phyloP scores from a whole-genome alignment of 805 yeast species.

The Saccharomycopsis sp. region DNA sequence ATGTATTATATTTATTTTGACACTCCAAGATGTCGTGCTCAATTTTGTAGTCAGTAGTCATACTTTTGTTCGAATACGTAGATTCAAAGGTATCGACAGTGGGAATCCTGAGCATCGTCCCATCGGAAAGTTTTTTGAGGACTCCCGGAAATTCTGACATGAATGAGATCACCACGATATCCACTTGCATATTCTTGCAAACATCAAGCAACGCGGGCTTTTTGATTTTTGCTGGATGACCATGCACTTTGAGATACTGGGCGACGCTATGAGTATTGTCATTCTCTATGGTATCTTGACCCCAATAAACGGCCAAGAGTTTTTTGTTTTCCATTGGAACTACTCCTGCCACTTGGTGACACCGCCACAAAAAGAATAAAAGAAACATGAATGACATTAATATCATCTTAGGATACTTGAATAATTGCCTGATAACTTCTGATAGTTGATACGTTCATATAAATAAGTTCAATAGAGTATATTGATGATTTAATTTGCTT shows the following conservation, averaged over 20 bases:
- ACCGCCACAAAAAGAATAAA: too few relatives aligned
- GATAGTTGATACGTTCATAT: too few relatives aligned
- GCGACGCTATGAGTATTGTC: background rate
- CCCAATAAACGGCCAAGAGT: constrained; percentile 74
- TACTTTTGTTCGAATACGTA: background rate
- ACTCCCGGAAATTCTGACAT: constrained; percentile 49
- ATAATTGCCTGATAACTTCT: too few relatives aligned
- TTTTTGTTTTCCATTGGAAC: background rate
- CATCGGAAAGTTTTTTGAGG: background rate
- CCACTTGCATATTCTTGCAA: constrained; percentile 64
- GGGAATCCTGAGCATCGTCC: background rate
- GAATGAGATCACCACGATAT: constrained; percentile 67
- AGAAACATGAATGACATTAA: too few relatives aligned
- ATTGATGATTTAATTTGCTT: too few relatives aligned
- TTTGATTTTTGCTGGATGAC: background rate
- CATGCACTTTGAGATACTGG: background rate
- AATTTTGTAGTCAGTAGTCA: constrained; percentile 26
- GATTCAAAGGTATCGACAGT: background rate
- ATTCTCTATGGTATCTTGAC: constrained; percentile 63
- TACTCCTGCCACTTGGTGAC: too few relatives aligned
- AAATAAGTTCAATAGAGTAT: too few relatives aligned
- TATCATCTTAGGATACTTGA: too few relatives aligned
- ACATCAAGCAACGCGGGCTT: constrained; percentile 37
- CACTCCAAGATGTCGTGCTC: constrained; percentile 54
- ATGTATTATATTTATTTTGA: constrained; percentile 53